Conservation (phyloP, 129 eudicot species). For the Flaveria trinervia region DNA sequence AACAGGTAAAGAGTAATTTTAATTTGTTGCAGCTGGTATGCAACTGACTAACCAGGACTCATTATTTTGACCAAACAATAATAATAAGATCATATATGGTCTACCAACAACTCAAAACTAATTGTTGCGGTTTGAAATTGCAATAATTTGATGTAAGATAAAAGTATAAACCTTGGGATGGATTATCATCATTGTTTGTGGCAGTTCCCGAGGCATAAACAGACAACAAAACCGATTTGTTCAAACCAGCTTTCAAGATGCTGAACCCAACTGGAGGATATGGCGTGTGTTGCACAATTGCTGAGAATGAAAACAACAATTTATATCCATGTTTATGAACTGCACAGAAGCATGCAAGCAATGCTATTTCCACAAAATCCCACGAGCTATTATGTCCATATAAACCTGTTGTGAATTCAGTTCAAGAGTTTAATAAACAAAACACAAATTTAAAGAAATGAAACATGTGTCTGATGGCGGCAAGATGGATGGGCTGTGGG, state of each 20-base stretch:
- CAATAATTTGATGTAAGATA: slow-evolving; percentile 7
- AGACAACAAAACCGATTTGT: slow-evolving; percentile 52
- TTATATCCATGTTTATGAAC: slow-evolving; percentile 49
- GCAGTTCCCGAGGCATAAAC: slow-evolving; percentile 43
- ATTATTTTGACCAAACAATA: background rate
- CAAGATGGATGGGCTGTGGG: background rate
- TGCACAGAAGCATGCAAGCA: slow-evolving; percentile 53
- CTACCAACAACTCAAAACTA: background rate
- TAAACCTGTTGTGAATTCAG: slow-evolving; percentile 37
- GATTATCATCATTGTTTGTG: slow-evolving; percentile 30
- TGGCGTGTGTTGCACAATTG: slow-evolving; percentile 50
- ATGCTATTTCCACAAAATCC: slow-evolving; percentile 48
- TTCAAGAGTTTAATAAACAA: slow-evolving; percentile 9
- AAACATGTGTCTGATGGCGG: slow-evolving; percentile 10
- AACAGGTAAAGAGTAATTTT: background rate
- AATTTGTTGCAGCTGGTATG: background rate
- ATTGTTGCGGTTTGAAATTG: background rate
- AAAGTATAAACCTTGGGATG: slow-evolving; percentile 46
- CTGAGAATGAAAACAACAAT: slow-evolving; percentile 55
- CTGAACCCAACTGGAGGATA: slow-evolving; percentile 54
- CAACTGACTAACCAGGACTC: background rate
- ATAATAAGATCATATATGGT: background rate
- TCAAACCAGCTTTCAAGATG: slow-evolving; percentile 55
- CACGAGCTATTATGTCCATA: slow-evolving; percentile 39
- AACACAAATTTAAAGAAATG: slow-evolving; percentile 13